Percentiles rank a stretch among this genome's conserved stretches.
phyloP scores from a whole-genome alignment of 805 yeast species.

The Cyberlindnera americana region DNA sequence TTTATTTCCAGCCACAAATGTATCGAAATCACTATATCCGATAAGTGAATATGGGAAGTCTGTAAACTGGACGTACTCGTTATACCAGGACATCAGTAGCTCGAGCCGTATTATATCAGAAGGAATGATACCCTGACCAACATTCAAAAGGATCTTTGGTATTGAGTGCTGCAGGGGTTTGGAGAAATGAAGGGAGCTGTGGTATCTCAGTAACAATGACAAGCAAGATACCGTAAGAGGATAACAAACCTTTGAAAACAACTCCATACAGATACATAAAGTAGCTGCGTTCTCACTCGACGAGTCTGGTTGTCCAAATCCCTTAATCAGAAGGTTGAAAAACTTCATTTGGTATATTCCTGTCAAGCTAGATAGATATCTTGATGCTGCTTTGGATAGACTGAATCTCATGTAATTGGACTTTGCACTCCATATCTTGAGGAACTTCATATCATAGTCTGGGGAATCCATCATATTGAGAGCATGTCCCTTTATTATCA shows the following conservation, averaged over 20 bases:
- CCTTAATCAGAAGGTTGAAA: conserved; percentile 27
- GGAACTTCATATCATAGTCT: conserved; percentile 2
- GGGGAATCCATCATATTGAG: conserved; percentile 1
- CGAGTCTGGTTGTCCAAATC: conserved; percentile 24
- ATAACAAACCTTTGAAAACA: conserved; percentile 16
- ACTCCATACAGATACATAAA: conserved; percentile 19
- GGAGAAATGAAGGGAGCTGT: conserved; percentile 19
- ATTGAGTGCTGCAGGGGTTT: conserved; percentile 18
- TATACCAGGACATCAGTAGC: conserved; percentile 12
- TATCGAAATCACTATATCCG: conserved; percentile 4
- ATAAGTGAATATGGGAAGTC: conserved; percentile 14
- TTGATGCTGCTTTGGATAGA: not conserved
- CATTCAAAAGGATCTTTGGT: not conserved
- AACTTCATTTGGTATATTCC: conserved; percentile 5
- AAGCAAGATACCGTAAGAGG: conserved; percentile 19
- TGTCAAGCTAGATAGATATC: not conserved
- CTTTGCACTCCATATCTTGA: conserved; percentile 8
- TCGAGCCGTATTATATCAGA: conserved; percentile 13
- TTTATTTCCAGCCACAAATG: conserved; percentile 26
- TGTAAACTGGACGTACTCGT: conserved; percentile 3
- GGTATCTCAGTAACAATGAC: conserved; percentile 4
- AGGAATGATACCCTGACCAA: not conserved
- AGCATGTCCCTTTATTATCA: not conserved
- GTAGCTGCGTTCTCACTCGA: conserved; percentile 29
- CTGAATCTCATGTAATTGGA: conserved; percentile 14